phyloP scores from a whole-genome alignment of 78 protist species.

The Dictyostelium purpureum region DNA sequence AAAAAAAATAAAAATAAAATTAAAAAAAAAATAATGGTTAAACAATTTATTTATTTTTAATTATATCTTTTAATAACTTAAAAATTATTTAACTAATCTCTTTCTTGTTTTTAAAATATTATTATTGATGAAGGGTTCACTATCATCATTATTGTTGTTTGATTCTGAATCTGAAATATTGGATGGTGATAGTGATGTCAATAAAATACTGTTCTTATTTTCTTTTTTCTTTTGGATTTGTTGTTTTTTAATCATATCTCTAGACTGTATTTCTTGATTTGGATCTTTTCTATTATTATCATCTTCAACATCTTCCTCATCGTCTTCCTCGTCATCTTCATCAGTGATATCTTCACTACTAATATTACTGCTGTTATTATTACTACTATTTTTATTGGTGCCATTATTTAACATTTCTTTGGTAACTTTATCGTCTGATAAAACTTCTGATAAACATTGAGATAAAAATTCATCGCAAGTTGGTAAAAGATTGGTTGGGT shows the following conservation, averaged over 20 bases:
- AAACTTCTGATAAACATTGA: background rate
- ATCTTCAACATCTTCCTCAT: background rate
- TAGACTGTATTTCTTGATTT: background rate
- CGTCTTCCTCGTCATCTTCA: background rate
- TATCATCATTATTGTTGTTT: background rate
- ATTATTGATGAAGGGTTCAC: no score
- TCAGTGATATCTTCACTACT: no score
- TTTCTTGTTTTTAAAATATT: no score
- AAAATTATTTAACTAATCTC: no score
- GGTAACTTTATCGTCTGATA: background rate
- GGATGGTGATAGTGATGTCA: background rate
- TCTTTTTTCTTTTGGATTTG: background rate
- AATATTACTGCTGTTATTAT: no score
- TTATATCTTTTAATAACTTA: no score
- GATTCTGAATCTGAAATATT: background rate
- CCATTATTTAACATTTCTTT: background rate
- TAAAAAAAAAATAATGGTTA: no score
- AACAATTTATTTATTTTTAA: no score
- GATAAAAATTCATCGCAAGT: conserved; percentile 16
- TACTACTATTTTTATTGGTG: background rate
- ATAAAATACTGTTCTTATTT: background rate
- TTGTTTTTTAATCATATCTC: background rate
- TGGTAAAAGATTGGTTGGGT: conserved; percentile 19
- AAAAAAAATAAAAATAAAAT: no score
- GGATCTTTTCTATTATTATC: background rate